Evolutionary conservation across 495 filamentous ascomycete species (phyloP).

Genomic region (Penicillium angulare): DNA sequence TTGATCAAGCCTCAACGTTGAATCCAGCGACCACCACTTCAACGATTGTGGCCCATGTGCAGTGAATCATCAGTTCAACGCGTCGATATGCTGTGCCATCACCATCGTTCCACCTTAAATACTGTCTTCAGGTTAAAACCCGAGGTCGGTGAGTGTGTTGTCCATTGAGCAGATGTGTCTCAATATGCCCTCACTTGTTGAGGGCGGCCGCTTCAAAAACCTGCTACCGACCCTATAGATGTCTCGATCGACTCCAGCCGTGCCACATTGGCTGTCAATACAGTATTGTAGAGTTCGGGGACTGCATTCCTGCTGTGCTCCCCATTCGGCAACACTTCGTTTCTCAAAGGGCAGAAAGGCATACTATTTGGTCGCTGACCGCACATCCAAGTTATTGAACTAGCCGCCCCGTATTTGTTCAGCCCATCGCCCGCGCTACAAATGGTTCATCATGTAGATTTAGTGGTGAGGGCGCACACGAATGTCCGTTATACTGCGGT

Average conservation of each 20-base stretch:
- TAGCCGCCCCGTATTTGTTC: neutral
- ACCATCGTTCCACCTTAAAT: neutral
- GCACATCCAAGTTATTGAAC: neutral
- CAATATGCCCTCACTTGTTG: constrained; percentile 3
- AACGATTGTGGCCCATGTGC: neutral
- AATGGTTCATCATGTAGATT: neutral
- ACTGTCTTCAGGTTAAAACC: constrained; percentile 1
- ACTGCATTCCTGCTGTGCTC: no score
- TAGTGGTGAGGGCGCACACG: neutral
- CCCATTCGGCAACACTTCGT: no score
- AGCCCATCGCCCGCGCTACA: neutral
- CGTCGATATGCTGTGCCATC: neutral
- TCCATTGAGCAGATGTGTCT: neutral
- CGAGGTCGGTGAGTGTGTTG: neutral
- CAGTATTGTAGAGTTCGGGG: no score
- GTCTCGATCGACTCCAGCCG: no score
- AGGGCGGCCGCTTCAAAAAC: no score
- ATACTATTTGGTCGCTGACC: no score
- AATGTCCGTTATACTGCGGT: no score
- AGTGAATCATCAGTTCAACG: neutral
- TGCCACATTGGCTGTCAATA: no score
- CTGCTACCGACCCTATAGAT: no score
- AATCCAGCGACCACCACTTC: neutral
- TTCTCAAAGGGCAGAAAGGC: no score
- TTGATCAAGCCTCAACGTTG: neutral